Evolutionary conservation across 208 protist species (phyloP).

Genomic region (Leishmania turanica): DNA sequence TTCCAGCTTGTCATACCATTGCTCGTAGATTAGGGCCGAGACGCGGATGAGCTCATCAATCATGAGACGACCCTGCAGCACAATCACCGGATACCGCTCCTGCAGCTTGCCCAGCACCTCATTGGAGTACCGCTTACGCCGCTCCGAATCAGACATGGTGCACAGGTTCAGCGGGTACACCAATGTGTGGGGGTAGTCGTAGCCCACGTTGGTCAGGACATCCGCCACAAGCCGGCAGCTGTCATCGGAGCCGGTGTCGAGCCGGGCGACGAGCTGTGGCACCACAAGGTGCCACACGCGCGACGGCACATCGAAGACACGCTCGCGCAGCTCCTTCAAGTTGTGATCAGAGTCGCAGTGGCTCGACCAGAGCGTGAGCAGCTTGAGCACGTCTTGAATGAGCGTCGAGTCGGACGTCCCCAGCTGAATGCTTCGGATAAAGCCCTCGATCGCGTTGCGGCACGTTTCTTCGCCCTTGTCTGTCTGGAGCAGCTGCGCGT

Average conservation of each 20-base stretch:
- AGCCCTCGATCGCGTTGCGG: conserved; percentile 81
- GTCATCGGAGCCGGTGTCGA: conserved; percentile 92
- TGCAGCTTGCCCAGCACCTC: conserved; percentile 78
- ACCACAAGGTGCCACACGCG: conserved; percentile 99
- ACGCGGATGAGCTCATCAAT: conserved; percentile 97
- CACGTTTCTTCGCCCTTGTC: conserved; percentile 52
- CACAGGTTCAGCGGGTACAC: conserved; percentile 99
- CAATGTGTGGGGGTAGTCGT: conserved; percentile 98
- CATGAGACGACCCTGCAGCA: conserved; percentile 95
- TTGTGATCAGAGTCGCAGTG: conserved; percentile 79
- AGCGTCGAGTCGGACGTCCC: conserved; percentile 76
- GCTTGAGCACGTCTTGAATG: conserved; percentile 98
- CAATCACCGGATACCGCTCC: conserved; percentile 65
- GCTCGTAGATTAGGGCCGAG: conserved; percentile 96
- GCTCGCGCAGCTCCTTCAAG: conserved; percentile 84
- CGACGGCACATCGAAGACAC: conserved; percentile 94
- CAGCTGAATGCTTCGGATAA: conserved; percentile 84
- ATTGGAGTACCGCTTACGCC: conserved; percentile 70
- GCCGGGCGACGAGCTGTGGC: conserved; percentile 98
- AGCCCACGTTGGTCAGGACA: conserved; percentile 93
- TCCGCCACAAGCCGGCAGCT: conserved; percentile 95
- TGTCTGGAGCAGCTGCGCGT: conserved; percentile 58
- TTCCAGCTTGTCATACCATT: conserved; percentile 96
- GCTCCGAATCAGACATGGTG: conserved; percentile 80
- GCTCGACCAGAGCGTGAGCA: conserved; percentile 98